Conservation (phyloP, 1,284 basidiomycete species). For the Malassezia slooffiae region DNA sequence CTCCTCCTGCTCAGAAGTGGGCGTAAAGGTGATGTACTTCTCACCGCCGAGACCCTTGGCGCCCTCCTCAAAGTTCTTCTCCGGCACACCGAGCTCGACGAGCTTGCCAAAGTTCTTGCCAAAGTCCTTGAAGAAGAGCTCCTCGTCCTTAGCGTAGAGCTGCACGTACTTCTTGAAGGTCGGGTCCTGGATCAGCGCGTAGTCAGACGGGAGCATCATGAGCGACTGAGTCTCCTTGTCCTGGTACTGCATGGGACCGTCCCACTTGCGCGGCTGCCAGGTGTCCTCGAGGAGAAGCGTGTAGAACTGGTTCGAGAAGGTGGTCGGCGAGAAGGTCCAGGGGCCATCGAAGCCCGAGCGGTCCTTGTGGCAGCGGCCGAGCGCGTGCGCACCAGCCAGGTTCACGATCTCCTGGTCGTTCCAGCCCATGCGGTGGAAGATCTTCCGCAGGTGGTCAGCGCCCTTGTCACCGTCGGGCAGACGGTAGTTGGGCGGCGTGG, state of each 20-base stretch:
- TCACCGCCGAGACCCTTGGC: slow-evolving; percentile 1
- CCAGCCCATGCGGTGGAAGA: slow-evolving; percentile 53
- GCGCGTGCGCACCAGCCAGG: slow-evolving; percentile 52
- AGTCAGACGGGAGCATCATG: slow-evolving; percentile 63
- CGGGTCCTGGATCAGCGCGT: slow-evolving; percentile 31
- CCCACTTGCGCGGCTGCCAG: slow-evolving; percentile 60
- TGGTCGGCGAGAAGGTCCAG: slow-evolving; percentile 42
- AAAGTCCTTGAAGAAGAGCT: slow-evolving; percentile 44
- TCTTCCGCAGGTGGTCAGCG: slow-evolving; percentile 50
- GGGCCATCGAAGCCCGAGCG: slow-evolving; percentile 43
- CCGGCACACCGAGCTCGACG: slow-evolving; percentile 41
- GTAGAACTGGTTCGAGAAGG: slow-evolving; percentile 43
- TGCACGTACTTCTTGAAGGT: slow-evolving; percentile 39
- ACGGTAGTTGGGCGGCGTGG: slow-evolving; percentile 45
- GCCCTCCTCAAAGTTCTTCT: slow-evolving; percentile 26
- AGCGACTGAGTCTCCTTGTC: slow-evolving; percentile 75
- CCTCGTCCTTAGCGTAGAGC: slow-evolving; percentile 42
- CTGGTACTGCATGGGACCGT: slow-evolving; percentile 82
- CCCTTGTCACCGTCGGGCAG: slow-evolving; percentile 51
- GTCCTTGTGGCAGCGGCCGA: slow-evolving; percentile 48
- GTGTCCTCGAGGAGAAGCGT: slow-evolving; percentile 49
- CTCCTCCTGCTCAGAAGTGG: slow-evolving; percentile 4
- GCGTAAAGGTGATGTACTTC: slow-evolving; percentile 4
- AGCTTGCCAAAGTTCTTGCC: slow-evolving; percentile 26
- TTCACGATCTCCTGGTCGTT: slow-evolving; percentile 54